These are phyloP conservation scores for Pisolithus sp. DNA, from an alignment of 768 basidiomycete species.

Conservation along the genomic window DNA sequence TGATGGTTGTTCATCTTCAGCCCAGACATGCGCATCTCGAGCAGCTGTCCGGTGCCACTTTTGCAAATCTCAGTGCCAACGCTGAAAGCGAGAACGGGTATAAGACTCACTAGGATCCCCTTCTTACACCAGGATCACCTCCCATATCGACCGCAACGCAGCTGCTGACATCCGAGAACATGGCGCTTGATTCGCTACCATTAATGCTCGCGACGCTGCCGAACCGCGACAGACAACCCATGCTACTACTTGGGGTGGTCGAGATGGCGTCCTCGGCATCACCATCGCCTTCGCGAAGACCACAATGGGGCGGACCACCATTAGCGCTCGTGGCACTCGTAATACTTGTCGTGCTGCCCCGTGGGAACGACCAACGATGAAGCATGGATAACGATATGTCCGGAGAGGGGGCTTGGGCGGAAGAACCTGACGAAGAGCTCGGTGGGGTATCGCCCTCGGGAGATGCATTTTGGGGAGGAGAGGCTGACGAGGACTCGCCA, in stretches of 20 bases:
- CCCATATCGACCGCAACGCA: constrained; percentile 25
- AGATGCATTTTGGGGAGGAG: constrained; percentile 39
- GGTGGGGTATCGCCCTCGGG: constrained; percentile 34
- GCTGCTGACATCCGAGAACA: constrained; percentile 41
- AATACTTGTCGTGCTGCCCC: constrained; percentile 10
- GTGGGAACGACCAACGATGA: constrained; percentile 39
- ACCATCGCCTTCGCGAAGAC: constrained; percentile 32
- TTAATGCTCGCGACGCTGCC: constrained; percentile 56
- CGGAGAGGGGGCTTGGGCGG: constrained; percentile 34
- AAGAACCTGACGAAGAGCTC: neutral
- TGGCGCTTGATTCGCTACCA: constrained; percentile 53
- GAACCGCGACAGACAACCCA: constrained; percentile 45
- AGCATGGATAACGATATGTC: constrained; percentile 31
- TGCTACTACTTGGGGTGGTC: constrained; percentile 22
- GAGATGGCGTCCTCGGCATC: constrained; percentile 47
- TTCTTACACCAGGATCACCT: constrained; percentile 29
- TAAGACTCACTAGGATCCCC: constrained; percentile 24
- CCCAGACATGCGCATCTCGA: constrained; percentile 26
- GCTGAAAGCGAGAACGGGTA: constrained; percentile 2
- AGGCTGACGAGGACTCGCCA: constrained; percentile 45
- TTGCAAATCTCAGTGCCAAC: neutral
- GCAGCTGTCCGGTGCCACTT: constrained; percentile 25
- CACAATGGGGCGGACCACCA: neutral
- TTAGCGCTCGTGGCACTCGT: neutral
- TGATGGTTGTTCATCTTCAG: constrained; percentile 26